Evolutionary conservation across 2,329 filamentous ascomycete species (phyloP).

Genomic region (Ceratocystis harringtonii): DNA sequence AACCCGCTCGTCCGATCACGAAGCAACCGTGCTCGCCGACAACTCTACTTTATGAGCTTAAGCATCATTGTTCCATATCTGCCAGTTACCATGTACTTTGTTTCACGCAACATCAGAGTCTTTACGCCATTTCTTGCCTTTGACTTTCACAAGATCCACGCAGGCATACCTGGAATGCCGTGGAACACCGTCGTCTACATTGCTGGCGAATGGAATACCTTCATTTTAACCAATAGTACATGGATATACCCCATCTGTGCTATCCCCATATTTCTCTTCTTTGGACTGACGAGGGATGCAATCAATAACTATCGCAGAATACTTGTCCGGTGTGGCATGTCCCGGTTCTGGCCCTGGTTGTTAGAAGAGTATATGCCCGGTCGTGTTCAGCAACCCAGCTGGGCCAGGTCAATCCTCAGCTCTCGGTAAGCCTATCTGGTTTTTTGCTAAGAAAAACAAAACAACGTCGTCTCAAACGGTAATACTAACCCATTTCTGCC

Average conservation of each 20-base stretch:
- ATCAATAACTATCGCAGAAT: conserved; percentile 33
- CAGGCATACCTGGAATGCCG: conserved; percentile 25
- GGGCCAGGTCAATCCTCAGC: conserved; percentile 9
- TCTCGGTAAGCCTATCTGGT: background rate
- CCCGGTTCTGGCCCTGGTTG: conserved; percentile 30
- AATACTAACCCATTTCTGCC: background rate
- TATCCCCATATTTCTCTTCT: conserved; percentile 37
- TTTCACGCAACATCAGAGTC: conserved; percentile 28
- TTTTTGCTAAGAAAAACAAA: too few relatives aligned
- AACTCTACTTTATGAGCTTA: conserved; percentile 41
- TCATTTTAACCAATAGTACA: conserved; percentile 30
- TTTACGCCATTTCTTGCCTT: conserved; percentile 25
- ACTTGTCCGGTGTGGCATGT: conserved; percentile 30
- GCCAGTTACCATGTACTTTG: conserved; percentile 31
- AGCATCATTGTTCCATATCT: conserved; percentile 38
- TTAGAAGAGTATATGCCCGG: conserved; percentile 28
- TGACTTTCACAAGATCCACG: conserved; percentile 30
- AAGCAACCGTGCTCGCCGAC: conserved; percentile 32
- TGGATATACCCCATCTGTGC: conserved; percentile 36
- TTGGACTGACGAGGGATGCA: conserved; percentile 40
- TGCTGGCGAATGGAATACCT: conserved; percentile 29
- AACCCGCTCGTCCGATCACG: conserved; percentile 11
- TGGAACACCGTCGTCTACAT: conserved; percentile 35
- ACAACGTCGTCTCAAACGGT: too few relatives aligned
- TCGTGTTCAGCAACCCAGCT: conserved; percentile 8